Conservation (phyloP, 768 basidiomycete species). For the Termitomyces sp. region DNA sequence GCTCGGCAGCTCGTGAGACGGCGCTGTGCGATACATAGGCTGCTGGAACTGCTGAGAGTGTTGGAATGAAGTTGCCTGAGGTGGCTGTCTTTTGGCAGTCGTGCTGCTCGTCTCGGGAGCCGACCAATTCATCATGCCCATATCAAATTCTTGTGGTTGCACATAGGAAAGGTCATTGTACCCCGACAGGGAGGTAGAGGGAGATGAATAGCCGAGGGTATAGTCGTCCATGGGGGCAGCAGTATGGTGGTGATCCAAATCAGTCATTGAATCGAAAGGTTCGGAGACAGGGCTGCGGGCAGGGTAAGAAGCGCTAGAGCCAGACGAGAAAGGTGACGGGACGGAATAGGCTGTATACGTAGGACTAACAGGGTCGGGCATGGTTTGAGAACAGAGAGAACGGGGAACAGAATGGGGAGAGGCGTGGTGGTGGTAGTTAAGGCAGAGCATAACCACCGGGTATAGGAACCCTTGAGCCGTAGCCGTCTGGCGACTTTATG, state of each 20-base stretch:
- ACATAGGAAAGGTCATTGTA: slow-evolving; percentile 16
- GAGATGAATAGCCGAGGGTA: slow-evolving; percentile 6
- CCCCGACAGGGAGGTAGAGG: slow-evolving; percentile 14
- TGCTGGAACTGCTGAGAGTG: slow-evolving; percentile 12
- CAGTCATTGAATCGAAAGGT: slow-evolving; percentile 13
- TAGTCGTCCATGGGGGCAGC: slow-evolving; percentile 12
- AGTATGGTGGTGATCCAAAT: slow-evolving; percentile 5
- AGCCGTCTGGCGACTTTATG: not conserved
- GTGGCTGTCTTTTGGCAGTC: slow-evolving; percentile 7
- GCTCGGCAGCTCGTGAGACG: slow-evolving; percentile 13
- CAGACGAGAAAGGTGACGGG: slow-evolving; percentile 37
- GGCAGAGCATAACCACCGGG: slow-evolving; percentile 5
- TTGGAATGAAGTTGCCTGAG: slow-evolving; percentile 5
- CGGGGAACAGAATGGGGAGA: slow-evolving; percentile 4
- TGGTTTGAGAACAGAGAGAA: slow-evolving; percentile 6
- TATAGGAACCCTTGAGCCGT: slow-evolving; percentile 1
- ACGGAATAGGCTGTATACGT: slow-evolving; percentile 34
- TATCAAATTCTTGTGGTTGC: slow-evolving; percentile 16
- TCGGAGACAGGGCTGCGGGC: slow-evolving; percentile 36
- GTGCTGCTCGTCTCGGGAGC: not conserved
- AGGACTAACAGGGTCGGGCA: slow-evolving; percentile 29
- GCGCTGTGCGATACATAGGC: slow-evolving; percentile 5
- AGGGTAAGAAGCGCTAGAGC: slow-evolving; percentile 29
- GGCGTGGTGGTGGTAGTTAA: slow-evolving; percentile 7
- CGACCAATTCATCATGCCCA: slow-evolving; percentile 16